phyloP scores from a whole-genome alignment of 169 alveolate genomes.

The Eimeria falciformis region DNA sequence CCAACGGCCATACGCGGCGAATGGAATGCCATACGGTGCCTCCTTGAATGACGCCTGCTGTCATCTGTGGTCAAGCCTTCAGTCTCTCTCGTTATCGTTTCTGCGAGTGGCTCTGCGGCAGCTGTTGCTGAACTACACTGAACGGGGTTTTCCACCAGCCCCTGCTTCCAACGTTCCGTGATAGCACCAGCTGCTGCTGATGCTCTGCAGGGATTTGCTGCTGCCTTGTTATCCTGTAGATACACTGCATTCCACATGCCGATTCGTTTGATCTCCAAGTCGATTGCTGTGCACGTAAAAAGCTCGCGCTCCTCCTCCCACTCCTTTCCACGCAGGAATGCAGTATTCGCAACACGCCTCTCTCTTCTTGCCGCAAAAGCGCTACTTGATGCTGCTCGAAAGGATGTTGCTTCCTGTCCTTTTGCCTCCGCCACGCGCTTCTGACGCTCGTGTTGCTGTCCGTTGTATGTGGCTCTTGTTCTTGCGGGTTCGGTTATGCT shows the following conservation, averaged over 20 bases:
- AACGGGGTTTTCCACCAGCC: no score
- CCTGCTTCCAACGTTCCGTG: no score
- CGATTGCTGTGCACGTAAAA: slow-evolving; percentile 47
- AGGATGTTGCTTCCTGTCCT: not conserved
- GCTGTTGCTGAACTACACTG: no score
- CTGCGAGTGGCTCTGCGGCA: no score
- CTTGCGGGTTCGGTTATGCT: not conserved
- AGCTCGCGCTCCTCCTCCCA: slow-evolving; percentile 51
- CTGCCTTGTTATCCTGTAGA: slow-evolving; percentile 56
- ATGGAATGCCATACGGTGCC: no score
- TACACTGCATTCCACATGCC: slow-evolving; percentile 64
- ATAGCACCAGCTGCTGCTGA: slow-evolving; percentile 39
- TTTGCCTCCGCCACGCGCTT: not conserved
- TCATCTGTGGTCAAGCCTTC: no score
- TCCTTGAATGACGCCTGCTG: no score
- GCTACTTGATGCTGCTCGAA: not conserved
- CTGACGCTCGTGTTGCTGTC: not conserved
- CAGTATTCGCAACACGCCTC: slow-evolving; percentile 1
- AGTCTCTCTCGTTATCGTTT: no score
- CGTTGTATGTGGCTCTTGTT: not conserved
- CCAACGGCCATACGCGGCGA: no score
- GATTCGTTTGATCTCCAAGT: slow-evolving; percentile 56
- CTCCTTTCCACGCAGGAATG: not conserved
- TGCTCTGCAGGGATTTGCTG: slow-evolving; percentile 67
- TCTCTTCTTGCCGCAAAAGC: slow-evolving; percentile 6